phyloP scores from a whole-genome alignment of 129 eudicot species.

The Flaveria linearis region DNA sequence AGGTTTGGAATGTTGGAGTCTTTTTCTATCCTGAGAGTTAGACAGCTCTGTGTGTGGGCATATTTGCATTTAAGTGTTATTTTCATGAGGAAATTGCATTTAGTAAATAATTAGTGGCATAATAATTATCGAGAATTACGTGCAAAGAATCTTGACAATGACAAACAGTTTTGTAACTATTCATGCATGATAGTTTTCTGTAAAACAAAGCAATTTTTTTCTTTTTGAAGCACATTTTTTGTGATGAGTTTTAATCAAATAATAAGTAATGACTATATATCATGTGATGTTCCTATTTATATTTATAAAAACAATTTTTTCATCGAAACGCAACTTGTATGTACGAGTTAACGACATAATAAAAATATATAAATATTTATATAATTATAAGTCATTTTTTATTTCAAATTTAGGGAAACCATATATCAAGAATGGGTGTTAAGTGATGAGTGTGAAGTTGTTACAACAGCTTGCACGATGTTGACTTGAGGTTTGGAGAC shows the following conservation, averaged over 20 bases:
- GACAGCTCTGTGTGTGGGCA: conserved; percentile 44
- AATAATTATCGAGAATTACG: conserved; percentile 16
- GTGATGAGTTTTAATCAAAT: not conserved
- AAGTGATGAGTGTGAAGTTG: not conserved
- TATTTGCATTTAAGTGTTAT: conserved; percentile 3
- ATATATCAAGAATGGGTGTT: not conserved
- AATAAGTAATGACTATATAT: not conserved
- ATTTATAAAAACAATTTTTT: not conserved
- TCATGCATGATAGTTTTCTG: not conserved
- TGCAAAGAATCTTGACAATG: conserved; percentile 24
- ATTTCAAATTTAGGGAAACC: no score
- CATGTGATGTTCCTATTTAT: not conserved
- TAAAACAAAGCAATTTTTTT: not conserved
- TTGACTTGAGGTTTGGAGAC: not conserved
- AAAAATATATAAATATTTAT: no score
- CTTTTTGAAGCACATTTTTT: not conserved
- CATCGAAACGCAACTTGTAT: no score
- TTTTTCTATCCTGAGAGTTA: conserved; percentile 24
- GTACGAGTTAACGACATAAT: no score
- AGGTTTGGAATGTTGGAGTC: conserved; percentile 27
- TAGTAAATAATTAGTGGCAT: conserved; percentile 19
- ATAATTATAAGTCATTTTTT: not conserved
- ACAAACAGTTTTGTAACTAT: conserved; percentile 7
- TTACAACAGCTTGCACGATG: not conserved
- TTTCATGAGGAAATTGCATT: not conserved